phyloP scores from a whole-genome alignment of 2,329 filamentous ascomycete species.

The Ceratocystis albifundus region DNA sequence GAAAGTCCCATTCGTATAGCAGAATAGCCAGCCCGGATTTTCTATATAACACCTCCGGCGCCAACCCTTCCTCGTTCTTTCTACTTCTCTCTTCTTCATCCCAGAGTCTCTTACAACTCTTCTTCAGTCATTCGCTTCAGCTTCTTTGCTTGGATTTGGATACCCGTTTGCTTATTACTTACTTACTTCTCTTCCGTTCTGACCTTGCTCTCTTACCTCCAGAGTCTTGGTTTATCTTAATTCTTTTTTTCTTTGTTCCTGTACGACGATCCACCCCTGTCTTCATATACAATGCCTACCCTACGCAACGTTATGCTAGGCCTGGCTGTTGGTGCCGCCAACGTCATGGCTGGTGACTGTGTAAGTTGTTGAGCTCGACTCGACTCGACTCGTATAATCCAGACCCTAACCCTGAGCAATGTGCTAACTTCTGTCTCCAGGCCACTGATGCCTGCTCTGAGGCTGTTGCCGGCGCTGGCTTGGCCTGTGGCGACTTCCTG shows the following conservation, averaged over 20 bases:
- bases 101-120: background rate
- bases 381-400: background rate
- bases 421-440: background rate
- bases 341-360: conserved; percentile 9
- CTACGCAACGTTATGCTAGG: conserved; percentile 19
- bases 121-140: conserved; percentile 4
- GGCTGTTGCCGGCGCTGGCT: conserved; percentile 29
- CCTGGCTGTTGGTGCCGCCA: conserved; percentile 13
- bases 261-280: background rate
- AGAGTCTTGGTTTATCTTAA: background rate
- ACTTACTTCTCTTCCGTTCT: background rate
- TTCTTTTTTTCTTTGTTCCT: background rate
- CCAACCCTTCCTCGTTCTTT: background rate
- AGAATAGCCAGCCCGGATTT: background rate
- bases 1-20: background rate
- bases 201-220: background rate
- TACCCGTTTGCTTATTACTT: background rate
- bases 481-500: conserved; percentile 28
- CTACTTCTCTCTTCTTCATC: background rate
- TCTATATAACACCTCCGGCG: background rate
- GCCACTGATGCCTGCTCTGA: conserved; percentile 19
- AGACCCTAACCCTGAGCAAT: background rate
- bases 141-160: background rate
- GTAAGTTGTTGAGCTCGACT: conserved; percentile 4
- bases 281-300: conserved; percentile 14